phyloP scores from a whole-genome alignment of 1,284 basidiomycete genomes.

The Cutaneotrichosporon cavernicola region DNA sequence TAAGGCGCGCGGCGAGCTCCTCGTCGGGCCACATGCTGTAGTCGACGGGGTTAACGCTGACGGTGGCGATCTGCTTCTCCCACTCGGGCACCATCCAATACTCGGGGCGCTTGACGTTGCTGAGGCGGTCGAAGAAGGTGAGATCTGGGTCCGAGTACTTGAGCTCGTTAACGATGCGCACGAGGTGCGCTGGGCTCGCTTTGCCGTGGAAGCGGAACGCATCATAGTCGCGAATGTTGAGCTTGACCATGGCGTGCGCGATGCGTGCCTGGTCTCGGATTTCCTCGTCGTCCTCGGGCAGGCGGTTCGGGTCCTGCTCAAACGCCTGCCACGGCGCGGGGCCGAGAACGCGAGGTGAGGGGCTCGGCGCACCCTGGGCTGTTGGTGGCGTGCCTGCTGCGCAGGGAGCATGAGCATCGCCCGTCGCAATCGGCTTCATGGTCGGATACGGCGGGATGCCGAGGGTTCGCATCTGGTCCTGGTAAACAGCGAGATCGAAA shows the following conservation, averaged over 20 bases:
- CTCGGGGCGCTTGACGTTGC: slow-evolving; percentile 36
- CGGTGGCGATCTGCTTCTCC: slow-evolving; percentile 49
- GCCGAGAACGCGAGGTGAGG: slow-evolving; percentile 33
- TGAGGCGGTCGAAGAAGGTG: slow-evolving; percentile 37
- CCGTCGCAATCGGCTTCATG: slow-evolving; percentile 29
- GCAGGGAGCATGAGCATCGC: slow-evolving; percentile 3
- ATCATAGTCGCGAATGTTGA: slow-evolving; percentile 47
- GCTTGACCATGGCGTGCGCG: slow-evolving; percentile 36
- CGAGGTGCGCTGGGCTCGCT: slow-evolving; percentile 65
- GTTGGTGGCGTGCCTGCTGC: slow-evolving; percentile 20
- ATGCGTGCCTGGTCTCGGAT: slow-evolving; percentile 30
- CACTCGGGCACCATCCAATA: slow-evolving; percentile 53
- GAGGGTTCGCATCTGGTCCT: slow-evolving; percentile 34
- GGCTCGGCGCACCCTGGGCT: slow-evolving; percentile 29
- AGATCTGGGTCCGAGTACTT: slow-evolving; percentile 54
- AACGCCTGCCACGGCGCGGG: slow-evolving; percentile 38
- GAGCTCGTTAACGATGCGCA: slow-evolving; percentile 65
- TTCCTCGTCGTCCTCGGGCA: slow-evolving; percentile 29
- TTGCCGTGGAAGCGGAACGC: slow-evolving; percentile 66
- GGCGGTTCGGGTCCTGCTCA: slow-evolving; percentile 39
- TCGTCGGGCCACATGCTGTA: slow-evolving; percentile 49
- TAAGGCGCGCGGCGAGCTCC: slow-evolving; percentile 63
- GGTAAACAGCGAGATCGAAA: slow-evolving; percentile 59
- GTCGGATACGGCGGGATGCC: slow-evolving; percentile 46
- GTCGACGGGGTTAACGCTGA: slow-evolving; percentile 41